Conservation (phyloP, 768 basidiomycete species). For the Boletus sp. region DNA sequence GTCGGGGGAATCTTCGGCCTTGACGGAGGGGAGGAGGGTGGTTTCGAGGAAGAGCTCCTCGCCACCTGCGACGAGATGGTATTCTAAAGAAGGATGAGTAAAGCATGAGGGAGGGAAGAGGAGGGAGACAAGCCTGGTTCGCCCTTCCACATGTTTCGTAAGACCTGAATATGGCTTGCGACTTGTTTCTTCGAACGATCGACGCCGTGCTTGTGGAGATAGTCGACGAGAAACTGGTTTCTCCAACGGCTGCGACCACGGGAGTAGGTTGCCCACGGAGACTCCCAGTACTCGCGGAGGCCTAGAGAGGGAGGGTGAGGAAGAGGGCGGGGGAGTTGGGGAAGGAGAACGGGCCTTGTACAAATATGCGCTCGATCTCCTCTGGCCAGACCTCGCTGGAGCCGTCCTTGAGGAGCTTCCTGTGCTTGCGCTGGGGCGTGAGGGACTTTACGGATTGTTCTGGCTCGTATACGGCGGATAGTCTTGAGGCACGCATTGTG, state of each 20-base stretch:
- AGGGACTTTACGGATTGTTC: slow-evolving; percentile 24
- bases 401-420: slow-evolving; percentile 83
- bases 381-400: slow-evolving; percentile 81
- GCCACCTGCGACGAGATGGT: slow-evolving; percentile 75
- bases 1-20: slow-evolving; percentile 55
- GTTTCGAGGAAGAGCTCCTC: slow-evolving; percentile 64
- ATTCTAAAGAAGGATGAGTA: slow-evolving; percentile 45
- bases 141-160: slow-evolving; percentile 88
- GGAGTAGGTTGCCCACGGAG: slow-evolving; percentile 77
- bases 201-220: slow-evolving; percentile 67
- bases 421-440: slow-evolving; percentile 78
- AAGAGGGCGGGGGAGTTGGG: not conserved
- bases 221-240: slow-evolving; percentile 84
- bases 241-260: slow-evolving; percentile 79
- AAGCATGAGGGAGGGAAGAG: not conserved
- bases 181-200: slow-evolving; percentile 83
- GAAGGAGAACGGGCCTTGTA: slow-evolving; percentile 50
- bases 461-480: slow-evolving; percentile 19
- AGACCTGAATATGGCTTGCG: slow-evolving; percentile 84
- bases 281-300: slow-evolving; percentile 75
- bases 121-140: slow-evolving; percentile 52
- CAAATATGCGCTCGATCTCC: slow-evolving; percentile 71
- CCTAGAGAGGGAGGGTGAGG: slow-evolving; percentile 39
- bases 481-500: slow-evolving; percentile 27
- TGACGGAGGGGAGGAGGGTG: slow-evolving; percentile 48